phyloP scores from a whole-genome alignment of 495 filamentous ascomycete genomes.

The Jackrogersella multiformis region DNA sequence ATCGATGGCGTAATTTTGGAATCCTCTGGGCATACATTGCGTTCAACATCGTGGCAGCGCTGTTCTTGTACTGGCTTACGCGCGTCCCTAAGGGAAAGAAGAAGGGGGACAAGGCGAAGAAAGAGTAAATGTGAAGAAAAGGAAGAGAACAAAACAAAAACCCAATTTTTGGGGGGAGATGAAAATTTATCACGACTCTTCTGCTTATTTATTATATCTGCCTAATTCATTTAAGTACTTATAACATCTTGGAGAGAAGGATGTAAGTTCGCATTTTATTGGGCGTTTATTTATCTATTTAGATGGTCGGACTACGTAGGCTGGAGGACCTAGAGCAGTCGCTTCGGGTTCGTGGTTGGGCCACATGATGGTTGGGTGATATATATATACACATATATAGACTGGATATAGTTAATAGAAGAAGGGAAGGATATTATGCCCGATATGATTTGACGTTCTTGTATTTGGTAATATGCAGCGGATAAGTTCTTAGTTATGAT shows the following conservation, averaged over 20 bases:
- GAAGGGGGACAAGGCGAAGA: constrained; percentile 56
- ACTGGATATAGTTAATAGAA: background rate
- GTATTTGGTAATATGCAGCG: too few relatives aligned
- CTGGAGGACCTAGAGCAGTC: background rate
- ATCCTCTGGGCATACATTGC: constrained; percentile 72
- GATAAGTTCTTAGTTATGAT: too few relatives aligned
- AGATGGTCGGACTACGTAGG: constrained; percentile 3
- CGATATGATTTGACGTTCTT: background rate
- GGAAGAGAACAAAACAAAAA: constrained; percentile 3
- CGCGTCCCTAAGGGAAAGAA: constrained; percentile 74
- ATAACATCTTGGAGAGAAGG: too few relatives aligned
- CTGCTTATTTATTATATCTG: background rate
- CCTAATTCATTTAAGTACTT: background rate
- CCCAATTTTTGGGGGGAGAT: too few relatives aligned
- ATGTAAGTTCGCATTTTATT: constrained; percentile 17
- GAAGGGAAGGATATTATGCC: background rate
- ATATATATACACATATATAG: background rate
- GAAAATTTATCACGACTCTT: background rate
- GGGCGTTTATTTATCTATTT: constrained; percentile 25
- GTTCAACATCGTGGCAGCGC: constrained; percentile 79
- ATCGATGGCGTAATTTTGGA: constrained; percentile 78
- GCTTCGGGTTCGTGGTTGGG: background rate
- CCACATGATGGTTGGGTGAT: background rate
- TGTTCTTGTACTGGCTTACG: constrained; percentile 80
- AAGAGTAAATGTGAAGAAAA: constrained; percentile 27